These are phyloP conservation scores for Phytophthora pini DNA, from an alignment of 352 stramenopile species.

Conservation along the genomic window DNA sequence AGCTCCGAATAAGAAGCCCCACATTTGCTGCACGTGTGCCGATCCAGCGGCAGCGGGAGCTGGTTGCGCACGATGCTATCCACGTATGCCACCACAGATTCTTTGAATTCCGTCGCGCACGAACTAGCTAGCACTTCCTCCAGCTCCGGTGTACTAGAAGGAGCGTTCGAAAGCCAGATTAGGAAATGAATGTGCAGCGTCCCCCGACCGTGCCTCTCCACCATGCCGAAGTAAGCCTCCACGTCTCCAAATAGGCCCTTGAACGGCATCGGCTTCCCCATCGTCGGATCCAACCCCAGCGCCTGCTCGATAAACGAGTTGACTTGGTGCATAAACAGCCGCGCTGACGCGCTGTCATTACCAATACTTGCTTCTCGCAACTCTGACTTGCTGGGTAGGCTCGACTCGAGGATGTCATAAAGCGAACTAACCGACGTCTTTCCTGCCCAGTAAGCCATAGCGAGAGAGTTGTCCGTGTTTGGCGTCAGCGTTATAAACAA, in stretches of 20 bases:
- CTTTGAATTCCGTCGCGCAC: background rate
- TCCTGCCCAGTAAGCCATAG: conserved; percentile 6
- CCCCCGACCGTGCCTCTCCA: background rate
- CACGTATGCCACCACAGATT: background rate
- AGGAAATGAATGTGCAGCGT: background rate
- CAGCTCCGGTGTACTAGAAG: background rate
- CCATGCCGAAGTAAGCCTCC: background rate
- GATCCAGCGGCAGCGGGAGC: background rate
- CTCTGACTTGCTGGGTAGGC: background rate
- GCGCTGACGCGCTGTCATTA: conserved; percentile 4
- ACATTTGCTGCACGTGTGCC: background rate
- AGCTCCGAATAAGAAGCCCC: background rate
- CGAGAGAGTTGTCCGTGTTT: conserved; percentile 9
- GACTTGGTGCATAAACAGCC: background rate
- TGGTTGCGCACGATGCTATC: background rate
- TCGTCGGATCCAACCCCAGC: background rate
- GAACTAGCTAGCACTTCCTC: background rate
- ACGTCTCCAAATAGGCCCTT: conserved; percentile 1
- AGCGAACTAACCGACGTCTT: conserved; percentile 1
- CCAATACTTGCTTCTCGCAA: conserved; percentile 1
- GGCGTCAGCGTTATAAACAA: conserved; percentile 12
- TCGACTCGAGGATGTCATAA: background rate
- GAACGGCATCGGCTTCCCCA: background rate
- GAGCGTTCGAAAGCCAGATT: background rate
- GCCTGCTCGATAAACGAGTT: conserved; percentile 6